These are phyloP conservation scores for Xylaria sp. DNA, from an alignment of 2,329 filamentous ascomycete genomes.

Conservation along the genomic window DNA sequence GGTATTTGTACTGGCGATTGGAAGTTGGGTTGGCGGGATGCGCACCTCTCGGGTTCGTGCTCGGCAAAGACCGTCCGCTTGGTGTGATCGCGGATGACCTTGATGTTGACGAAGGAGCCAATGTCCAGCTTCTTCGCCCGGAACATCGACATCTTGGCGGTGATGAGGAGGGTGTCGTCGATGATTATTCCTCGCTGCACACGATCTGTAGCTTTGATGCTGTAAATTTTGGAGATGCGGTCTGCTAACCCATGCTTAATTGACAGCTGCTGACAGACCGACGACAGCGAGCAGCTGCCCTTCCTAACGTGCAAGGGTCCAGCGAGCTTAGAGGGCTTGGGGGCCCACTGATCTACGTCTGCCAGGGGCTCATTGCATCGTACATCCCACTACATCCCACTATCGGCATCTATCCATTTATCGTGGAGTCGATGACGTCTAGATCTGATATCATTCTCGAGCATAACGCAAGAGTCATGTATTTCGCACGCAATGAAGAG, in stretches of 20 bases:
- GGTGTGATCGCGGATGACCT: slow-evolving; percentile 91
- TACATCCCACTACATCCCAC: background rate
- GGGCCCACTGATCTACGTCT: slow-evolving; percentile 1
- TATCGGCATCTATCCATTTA: slow-evolving; percentile 8
- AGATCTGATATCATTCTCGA: slow-evolving; percentile 22
- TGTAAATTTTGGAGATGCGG: slow-evolving; percentile 40
- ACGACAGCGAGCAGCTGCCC: background rate
- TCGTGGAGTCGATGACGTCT: slow-evolving; percentile 35
- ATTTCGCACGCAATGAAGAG: slow-evolving; percentile 16
- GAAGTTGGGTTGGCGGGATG: slow-evolving; percentile 8
- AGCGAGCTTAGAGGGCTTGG: no score
- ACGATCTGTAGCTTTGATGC: slow-evolving; percentile 12
- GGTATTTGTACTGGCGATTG: slow-evolving; percentile 16
- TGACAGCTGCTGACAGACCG: slow-evolving; percentile 15
- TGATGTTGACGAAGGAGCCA: slow-evolving; percentile 86
- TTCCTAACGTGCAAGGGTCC: no score
- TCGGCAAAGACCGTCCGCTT: slow-evolving; percentile 94
- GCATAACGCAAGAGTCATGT: background rate
- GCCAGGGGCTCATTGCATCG: background rate
- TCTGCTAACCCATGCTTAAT: background rate
- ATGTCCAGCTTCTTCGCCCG: slow-evolving; percentile 90
- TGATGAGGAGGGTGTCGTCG: slow-evolving; percentile 25
- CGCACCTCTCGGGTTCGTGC: slow-evolving; percentile 86
- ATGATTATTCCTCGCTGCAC: slow-evolving; percentile 15
- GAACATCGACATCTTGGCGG: slow-evolving; percentile 79